Evolutionary conservation across 177 flowering plant species (phyloP).

Genomic region (Vitis hybrid): DNA sequence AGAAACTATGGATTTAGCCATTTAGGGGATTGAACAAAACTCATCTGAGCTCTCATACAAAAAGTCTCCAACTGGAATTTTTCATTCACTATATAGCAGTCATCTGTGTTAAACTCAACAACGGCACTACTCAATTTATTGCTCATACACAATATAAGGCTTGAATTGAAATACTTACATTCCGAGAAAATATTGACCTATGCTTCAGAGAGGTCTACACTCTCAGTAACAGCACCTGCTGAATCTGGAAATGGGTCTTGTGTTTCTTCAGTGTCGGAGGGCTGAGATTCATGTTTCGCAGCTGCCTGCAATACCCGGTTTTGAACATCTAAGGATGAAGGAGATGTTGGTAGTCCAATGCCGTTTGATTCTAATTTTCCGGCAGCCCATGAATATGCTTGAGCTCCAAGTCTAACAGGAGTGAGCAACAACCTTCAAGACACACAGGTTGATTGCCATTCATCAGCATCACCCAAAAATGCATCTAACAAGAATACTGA

Average conservation of each 20-base stretch:
- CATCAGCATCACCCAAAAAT: neutral
- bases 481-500: neutral
- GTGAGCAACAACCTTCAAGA: conserved; percentile 53
- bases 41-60: neutral
- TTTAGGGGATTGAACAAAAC: neutral
- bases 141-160: neutral
- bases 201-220: conserved; percentile 60
- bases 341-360: conserved; percentile 74
- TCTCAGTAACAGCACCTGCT: conserved; percentile 34
- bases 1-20: neutral
- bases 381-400: conserved; percentile 78
- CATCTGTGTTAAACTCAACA: neutral
- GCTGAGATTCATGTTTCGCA: conserved; percentile 93
- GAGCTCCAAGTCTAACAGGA: conserved; percentile 72
- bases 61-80: neutral
- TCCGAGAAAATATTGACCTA: conserved; percentile 9
- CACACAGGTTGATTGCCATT: neutral
- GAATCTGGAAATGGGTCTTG: conserved; percentile 43
- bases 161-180: neutral
- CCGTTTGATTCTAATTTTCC: conserved; percentile 71
- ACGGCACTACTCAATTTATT: neutral
- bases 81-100: neutral
- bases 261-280: conserved; percentile 54
- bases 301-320: conserved; percentile 91
- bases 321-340: conserved; percentile 83